Conservation (phyloP, 2,329 filamentous ascomycete genomes). For the Fusarium sublunatum region DNA sequence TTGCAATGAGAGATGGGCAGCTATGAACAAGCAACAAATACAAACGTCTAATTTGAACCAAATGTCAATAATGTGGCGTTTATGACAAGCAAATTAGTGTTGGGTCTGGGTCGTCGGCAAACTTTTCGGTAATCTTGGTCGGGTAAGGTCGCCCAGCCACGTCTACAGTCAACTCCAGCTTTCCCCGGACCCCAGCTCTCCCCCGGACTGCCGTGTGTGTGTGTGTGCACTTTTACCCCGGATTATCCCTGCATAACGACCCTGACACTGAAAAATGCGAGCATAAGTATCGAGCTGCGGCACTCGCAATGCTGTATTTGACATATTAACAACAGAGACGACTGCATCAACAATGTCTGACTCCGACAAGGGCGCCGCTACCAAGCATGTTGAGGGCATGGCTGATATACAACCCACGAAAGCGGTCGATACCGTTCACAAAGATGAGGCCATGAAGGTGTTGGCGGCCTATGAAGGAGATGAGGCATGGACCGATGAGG, state of each 20-base stretch:
- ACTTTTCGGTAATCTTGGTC: conserved; percentile 15
- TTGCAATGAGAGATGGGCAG: neutral
- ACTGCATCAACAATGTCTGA: conserved; percentile 25
- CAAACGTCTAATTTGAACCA: no score
- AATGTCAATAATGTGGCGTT: neutral
- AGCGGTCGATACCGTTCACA: conserved; percentile 36
- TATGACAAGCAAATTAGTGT: conserved; percentile 3
- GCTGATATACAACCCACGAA: conserved; percentile 4
- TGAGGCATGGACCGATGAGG: conserved; percentile 54
- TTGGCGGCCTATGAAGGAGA: conserved; percentile 56
- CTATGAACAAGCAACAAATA: neutral
- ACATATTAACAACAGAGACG: neutral
- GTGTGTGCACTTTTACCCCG: conserved; percentile 6
- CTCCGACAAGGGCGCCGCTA: conserved; percentile 32
- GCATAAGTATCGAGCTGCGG: conserved; percentile 32
- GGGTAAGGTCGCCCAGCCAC: conserved; percentile 17
- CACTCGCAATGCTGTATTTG: conserved; percentile 2
- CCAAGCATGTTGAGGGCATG: conserved; percentile 19
- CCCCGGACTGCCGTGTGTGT: neutral
- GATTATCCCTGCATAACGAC: conserved; percentile 12
- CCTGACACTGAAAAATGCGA: conserved; percentile 13
- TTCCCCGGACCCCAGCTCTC: conserved; percentile 1
- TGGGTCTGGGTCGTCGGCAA: conserved; percentile 14
- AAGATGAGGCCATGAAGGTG: conserved; percentile 52
- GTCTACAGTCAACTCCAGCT: neutral